phyloP scores from a whole-genome alignment of 805 yeast genomes.

The Lipomyces mesembrius region DNA sequence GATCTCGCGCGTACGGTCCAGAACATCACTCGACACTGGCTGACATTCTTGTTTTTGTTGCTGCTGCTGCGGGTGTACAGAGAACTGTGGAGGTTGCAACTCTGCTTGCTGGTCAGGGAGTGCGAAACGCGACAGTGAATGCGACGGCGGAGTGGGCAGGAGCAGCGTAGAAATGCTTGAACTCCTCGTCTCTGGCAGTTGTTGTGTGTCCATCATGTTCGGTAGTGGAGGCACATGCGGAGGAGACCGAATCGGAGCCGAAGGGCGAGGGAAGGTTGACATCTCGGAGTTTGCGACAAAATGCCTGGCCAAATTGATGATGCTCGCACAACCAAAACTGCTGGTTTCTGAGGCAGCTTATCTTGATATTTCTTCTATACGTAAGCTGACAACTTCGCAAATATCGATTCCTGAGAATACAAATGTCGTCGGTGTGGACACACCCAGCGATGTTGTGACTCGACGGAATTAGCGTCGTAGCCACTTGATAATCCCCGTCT shows the following conservation, averaged over 20 bases:
- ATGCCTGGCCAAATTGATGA: neutral
- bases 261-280: neutral
- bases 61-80: neutral
- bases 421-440: neutral
- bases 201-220: neutral
- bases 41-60: neutral
- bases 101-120: neutral
- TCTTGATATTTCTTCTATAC: neutral
- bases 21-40: neutral
- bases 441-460: too few species aligned
- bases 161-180: neutral
- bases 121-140: conserved; percentile 18
- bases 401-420: neutral
- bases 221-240: neutral
- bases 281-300: neutral
- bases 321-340: neutral
- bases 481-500: too few species aligned
- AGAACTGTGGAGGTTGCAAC: neutral
- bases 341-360: neutral
- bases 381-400: neutral
- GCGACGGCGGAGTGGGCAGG: neutral
- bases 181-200: neutral
- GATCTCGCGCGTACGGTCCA: neutral
- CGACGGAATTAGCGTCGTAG: neutral
- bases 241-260: neutral